A percentile compares a stretch with the other conserved stretches of the same genome.
Evolutionary conservation across 495 filamentous ascomycete species (phyloP).

Genomic region (Lepraria neglecta): DNA sequence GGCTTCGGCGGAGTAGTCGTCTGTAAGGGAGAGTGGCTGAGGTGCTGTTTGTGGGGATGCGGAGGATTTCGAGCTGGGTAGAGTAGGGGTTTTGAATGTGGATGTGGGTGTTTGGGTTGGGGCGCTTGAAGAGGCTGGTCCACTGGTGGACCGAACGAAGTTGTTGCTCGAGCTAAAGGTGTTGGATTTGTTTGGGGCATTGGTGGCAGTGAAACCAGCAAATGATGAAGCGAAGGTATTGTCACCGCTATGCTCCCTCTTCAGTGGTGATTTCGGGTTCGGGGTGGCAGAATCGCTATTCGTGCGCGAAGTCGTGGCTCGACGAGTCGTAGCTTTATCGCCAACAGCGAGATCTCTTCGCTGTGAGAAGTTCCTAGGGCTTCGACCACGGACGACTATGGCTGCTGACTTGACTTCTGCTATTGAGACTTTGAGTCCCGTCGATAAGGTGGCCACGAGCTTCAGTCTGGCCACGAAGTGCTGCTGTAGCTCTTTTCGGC

Average conservation of each 20-base stretch:
- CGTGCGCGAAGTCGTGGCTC: conserved; percentile 41
- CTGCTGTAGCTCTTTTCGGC: conserved; percentile 73
- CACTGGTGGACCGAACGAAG: conserved; percentile 34
- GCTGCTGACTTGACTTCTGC: conserved; percentile 68
- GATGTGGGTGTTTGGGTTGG: conserved; percentile 33
- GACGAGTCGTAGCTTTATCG: conserved; percentile 61
- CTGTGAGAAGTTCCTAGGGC: conserved; percentile 72
- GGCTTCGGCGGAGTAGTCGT: conserved; percentile 14
- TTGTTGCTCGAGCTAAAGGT: conserved; percentile 28
- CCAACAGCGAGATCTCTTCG: conserved; percentile 70
- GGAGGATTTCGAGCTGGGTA: conserved; percentile 31
- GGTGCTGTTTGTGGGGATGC: conserved; percentile 38
- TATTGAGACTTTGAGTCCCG: conserved; percentile 59
- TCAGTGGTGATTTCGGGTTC: conserved; percentile 48
- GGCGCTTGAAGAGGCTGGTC: conserved; percentile 26
- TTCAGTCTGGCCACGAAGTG: conserved; percentile 73
- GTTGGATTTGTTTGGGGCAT: conserved; percentile 12
- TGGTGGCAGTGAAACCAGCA: conserved; percentile 16
- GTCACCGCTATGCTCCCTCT: conserved; percentile 43
- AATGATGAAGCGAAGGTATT: conserved; percentile 40
- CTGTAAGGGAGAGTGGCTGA: conserved; percentile 15
- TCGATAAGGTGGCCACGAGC: conserved; percentile 63
- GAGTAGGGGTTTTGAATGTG: conserved; percentile 31
- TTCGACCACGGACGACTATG: conserved; percentile 71
- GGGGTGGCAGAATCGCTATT: conserved; percentile 45